Percentiles rank a stretch among this genome's conserved stretches.
Evolutionary conservation across 1,139 yeast species (phyloP).

Genomic region (Kodamaea sp.): DNA sequence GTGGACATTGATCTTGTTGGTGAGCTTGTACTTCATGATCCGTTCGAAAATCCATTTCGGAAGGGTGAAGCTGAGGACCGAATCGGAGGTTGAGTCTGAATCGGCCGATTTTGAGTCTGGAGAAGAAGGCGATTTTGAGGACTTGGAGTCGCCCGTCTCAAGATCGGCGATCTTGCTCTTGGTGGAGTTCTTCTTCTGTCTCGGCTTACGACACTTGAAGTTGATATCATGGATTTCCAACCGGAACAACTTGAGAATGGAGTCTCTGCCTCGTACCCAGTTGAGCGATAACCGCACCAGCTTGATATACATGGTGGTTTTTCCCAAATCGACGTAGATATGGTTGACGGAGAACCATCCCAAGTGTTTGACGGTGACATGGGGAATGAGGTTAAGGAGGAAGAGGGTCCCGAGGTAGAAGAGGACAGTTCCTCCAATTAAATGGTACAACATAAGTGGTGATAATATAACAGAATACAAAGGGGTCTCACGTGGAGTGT

Average conservation of each 20-base stretch:
- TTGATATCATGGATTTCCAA: conserved; percentile 31
- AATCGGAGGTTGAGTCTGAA: background rate
- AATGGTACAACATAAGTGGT: conserved; percentile 8
- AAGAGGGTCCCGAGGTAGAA: conserved; percentile 22
- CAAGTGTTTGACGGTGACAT: conserved; percentile 32
- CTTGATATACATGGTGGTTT: conserved; percentile 21
- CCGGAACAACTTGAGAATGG: conserved; percentile 34
- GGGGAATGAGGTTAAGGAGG: conserved; percentile 35
- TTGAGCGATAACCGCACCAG: conserved; percentile 29
- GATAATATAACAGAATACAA: no score
- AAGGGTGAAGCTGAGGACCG: conserved; percentile 13
- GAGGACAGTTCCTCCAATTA: background rate
- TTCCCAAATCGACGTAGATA: conserved; percentile 24
- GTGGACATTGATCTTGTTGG: conserved; percentile 37
- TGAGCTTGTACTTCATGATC: conserved; percentile 16
- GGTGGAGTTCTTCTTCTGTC: background rate
- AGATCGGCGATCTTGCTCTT: background rate
- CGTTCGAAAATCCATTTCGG: conserved; percentile 17
- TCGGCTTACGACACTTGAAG: conserved; percentile 13
- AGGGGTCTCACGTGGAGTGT: no score
- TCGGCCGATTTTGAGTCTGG: background rate
- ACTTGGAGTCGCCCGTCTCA: no score
- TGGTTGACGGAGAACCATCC: conserved; percentile 41
- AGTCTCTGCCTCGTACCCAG: conserved; percentile 24
- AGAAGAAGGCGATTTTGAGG: no score